These are phyloP conservation scores for Aureobasidium vineae DNA, from an alignment of 2,329 filamentous ascomycete species.

Conservation along the genomic window DNA sequence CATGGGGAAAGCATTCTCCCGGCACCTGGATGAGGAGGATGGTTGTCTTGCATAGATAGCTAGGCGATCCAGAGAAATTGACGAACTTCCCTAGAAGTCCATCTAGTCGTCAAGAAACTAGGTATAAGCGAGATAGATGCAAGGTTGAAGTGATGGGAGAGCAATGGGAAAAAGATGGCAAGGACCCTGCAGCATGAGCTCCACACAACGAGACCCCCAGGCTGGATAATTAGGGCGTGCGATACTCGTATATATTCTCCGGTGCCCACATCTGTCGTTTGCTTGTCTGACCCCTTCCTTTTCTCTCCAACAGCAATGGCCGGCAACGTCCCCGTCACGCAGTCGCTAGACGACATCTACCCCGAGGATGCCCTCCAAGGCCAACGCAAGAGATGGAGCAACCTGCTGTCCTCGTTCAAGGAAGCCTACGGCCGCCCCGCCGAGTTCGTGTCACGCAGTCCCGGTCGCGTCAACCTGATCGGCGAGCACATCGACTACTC, in stretches of 20 bases:
- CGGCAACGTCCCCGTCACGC: conserved; percentile 66
- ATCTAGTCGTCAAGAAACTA: neutral
- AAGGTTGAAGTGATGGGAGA: conserved; percentile 35
- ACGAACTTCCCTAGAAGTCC: neutral
- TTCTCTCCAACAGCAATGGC: conserved; percentile 31
- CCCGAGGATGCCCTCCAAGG: conserved; percentile 65
- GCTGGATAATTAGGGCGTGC: conserved; percentile 18
- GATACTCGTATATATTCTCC: conserved; percentile 13
- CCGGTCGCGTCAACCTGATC: conserved; percentile 95
- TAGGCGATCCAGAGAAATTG: neutral
- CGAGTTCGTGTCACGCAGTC: conserved; percentile 83
- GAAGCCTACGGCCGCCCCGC: conserved; percentile 66
- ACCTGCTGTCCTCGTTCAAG: conserved; percentile 68
- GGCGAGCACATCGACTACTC: conserved; percentile 99
- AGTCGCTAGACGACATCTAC: conserved; percentile 78
- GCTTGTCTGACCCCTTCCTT: neutral
- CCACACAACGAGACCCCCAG: conserved; percentile 10
- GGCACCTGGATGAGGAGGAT: neutral
- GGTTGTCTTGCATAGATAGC: neutral
- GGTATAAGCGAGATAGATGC: neutral
- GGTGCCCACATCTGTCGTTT: neutral
- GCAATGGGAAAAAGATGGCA: conserved; percentile 64
- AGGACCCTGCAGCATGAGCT: conserved; percentile 13
- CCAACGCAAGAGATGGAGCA: conserved; percentile 73
- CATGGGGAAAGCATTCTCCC: conserved; percentile 9